Base-by-base conservation (phyloP, 306 rosid genomes). In the Lablab purpureus region DNA sequence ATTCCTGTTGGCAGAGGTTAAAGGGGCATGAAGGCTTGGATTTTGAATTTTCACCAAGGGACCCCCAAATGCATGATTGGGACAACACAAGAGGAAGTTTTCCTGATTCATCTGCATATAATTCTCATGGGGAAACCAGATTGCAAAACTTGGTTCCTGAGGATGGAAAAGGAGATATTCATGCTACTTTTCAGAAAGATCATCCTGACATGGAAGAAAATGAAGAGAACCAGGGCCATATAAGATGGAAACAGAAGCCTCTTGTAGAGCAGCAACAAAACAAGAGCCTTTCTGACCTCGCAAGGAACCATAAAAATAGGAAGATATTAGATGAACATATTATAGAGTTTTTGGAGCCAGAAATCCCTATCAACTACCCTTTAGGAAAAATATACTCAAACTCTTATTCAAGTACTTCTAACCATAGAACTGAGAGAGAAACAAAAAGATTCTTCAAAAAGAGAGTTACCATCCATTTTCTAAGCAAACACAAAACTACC, bases 381-480 rank as follows among this genome's bases (percentile, higher is more conserved):
- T 49, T 25, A 49, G 87, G 68, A 82, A 81, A 84, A 47, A 52
- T 28, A 37, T 37, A 52, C 28, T 75, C 66, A 2, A 71, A 15
- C 64, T 58, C 74, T 37, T 49, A 28, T 51, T 54, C 75, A 55
- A 78, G 77, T 40, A 71, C 74, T 22, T 43, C 71, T 17, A 72
- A 71, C 67, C 67, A 74, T 52, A 62, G 36, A 49, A 69, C 52
- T 27, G 56, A 85, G 11, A 80, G 73, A 71, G 83, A 75, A 56
- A 40, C 46, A 41, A 72, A 49, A 30, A 43, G 50, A 45, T 30
- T 36, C 62, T 65, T 43, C 40, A 84, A 85, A 68, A 93, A 86
- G 71, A 87, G 98, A 85, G 95, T 91, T 64, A 86, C 85, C 0
- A 84, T 93, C 74, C 89, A 91, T 79, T 60, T 85, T 80, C 71